phyloP scores from a whole-genome alignment of 2,329 filamentous ascomycete genomes.

The Blumeria hordei region DNA sequence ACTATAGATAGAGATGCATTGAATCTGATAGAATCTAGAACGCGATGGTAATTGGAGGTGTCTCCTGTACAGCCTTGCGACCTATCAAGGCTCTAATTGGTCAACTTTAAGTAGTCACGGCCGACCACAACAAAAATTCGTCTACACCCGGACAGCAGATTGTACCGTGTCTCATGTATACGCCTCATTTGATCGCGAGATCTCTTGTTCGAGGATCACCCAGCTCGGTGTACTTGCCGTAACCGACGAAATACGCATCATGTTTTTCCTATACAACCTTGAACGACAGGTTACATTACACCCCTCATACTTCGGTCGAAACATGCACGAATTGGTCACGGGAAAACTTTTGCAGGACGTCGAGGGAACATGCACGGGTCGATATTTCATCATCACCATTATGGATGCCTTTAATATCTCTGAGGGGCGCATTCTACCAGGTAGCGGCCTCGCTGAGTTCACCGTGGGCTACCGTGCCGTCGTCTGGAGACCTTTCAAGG shows the following conservation, averaged over 20 bases:
- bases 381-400: conserved; percentile 94
- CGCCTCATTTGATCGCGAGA: too few relatives aligned
- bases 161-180: too few relatives aligned
- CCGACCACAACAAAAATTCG: too few relatives aligned
- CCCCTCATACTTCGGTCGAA: conserved; percentile 86
- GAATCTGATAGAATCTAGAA: too few relatives aligned
- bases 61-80: too few relatives aligned
- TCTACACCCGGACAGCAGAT: too few relatives aligned
- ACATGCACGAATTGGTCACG: conserved; percentile 78
- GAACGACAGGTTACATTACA: conserved; percentile 88
- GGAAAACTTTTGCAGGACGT: conserved; percentile 78
- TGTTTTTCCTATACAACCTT: conserved; percentile 98
- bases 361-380: conserved; percentile 83
- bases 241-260: conserved; percentile 17
- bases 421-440: conserved; percentile 74
- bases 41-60: too few relatives aligned
- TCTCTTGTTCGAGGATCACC: too few relatives aligned
- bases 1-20: too few relatives aligned
- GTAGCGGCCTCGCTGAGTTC: conserved; percentile 80
- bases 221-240: neutral
- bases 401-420: conserved; percentile 93
- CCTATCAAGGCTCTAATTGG: too few relatives aligned
- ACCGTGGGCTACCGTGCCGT: conserved; percentile 88
- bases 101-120: too few relatives aligned
- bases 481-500: conserved; percentile 93